These are phyloP conservation scores for Anisodus acutangulus DNA, from an alignment of 257 asterid species.

Conservation along the genomic window DNA sequence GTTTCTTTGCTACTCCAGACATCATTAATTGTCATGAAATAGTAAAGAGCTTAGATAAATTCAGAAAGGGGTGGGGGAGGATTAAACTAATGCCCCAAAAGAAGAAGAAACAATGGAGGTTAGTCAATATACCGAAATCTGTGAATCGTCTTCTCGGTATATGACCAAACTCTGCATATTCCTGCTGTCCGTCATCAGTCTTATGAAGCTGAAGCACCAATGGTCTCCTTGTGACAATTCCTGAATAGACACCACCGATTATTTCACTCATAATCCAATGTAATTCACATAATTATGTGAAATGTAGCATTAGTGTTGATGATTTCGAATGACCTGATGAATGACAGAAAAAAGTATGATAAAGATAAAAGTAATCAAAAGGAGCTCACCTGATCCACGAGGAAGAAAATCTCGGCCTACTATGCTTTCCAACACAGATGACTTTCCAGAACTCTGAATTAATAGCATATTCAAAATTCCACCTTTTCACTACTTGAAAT, in stretches of 20 bases:
- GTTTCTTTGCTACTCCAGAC: background rate
- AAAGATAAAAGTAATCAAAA: background rate
- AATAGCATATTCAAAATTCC: background rate
- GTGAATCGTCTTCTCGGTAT: constrained; percentile 63
- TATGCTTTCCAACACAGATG: constrained; percentile 93
- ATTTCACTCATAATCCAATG: background rate
- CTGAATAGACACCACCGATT: constrained; percentile 38
- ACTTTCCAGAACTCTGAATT: constrained; percentile 91
- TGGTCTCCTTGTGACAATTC: constrained; percentile 97
- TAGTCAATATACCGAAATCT: constrained; percentile 66
- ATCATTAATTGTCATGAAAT: background rate
- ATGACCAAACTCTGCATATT: constrained; percentile 93
- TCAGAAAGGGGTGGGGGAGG: background rate
- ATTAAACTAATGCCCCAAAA: background rate
- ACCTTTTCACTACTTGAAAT: background rate
- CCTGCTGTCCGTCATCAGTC: constrained; percentile 75
- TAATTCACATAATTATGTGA: background rate
- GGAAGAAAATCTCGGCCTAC: constrained; percentile 95
- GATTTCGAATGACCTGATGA: background rate
- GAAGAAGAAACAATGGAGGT: background rate
- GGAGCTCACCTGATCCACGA: constrained; percentile 85
- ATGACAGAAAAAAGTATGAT: background rate
- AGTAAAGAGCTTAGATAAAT: background rate
- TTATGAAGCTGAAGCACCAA: constrained; percentile 89
- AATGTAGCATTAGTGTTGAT: background rate